A percentile compares a stretch with the other conserved stretches of the same genome.
Evolutionary conservation across 805 yeast species (phyloP).

Genomic region (Metschnikowia rubicola): DNA sequence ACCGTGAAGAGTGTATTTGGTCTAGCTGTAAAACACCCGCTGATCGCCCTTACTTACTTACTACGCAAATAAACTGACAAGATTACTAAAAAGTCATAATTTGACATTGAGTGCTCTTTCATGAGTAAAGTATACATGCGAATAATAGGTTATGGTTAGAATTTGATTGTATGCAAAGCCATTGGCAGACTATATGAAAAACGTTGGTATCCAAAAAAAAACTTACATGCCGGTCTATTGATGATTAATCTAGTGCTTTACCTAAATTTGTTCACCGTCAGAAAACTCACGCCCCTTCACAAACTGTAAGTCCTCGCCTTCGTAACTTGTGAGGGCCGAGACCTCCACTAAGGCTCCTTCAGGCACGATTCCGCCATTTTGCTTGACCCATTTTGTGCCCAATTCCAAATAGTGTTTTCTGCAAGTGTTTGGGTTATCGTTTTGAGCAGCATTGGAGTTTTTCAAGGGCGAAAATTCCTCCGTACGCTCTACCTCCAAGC

Average conservation of each 20-base stretch:
- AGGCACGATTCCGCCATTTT: conserved; percentile 62
- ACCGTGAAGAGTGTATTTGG: no score
- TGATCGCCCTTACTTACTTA: no score
- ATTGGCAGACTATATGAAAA: no score
- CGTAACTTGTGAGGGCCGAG: conserved; percentile 67
- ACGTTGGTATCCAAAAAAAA: no score
- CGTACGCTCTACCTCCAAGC: conserved; percentile 81
- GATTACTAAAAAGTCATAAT: no score
- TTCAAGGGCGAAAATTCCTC: conserved; percentile 93
- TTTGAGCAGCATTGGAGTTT: conserved; percentile 78
- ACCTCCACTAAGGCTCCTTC: conserved; percentile 65
- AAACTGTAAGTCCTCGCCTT: conserved; percentile 65
- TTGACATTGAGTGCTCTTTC: no score
- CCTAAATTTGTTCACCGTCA: conserved; percentile 27
- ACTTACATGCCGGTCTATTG: no score
- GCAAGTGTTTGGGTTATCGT: conserved; percentile 85
- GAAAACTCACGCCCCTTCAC: conserved; percentile 45
- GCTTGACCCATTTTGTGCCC: conserved; percentile 69
- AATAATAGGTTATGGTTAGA: no score
- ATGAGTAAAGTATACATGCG: no score
- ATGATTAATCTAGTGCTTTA: background rate
- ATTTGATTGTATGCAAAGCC: no score
- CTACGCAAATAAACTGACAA: no score
- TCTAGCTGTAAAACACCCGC: no score
- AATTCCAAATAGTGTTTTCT: conserved; percentile 58